A percentile compares a stretch with the other conserved stretches of the same genome.
These are phyloP conservation scores for Phytophthora sansomeana DNA, from an alignment of 352 stramenopile species.

Conservation along the genomic window DNA sequence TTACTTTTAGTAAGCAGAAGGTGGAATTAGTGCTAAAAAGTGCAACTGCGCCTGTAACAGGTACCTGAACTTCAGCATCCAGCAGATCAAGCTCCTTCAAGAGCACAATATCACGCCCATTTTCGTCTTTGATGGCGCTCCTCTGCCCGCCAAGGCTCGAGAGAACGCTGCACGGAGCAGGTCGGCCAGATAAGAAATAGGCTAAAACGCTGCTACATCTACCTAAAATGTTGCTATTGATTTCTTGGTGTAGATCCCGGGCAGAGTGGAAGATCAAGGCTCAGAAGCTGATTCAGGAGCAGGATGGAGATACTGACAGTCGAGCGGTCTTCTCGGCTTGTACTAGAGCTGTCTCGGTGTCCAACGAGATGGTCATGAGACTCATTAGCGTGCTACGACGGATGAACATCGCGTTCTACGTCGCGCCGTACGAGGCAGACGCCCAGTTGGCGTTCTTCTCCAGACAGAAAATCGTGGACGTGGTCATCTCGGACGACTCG, in stretches of 20 bases:
- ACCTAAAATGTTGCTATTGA: not conserved
- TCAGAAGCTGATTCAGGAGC: conserved; percentile 31
- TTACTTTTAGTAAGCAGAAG: conserved; percentile 17
- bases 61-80: conserved; percentile 90
- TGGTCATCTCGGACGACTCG: conserved; percentile 97
- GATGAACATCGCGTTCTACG: conserved; percentile 91
- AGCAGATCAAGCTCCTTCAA: conserved; percentile 90
- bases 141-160: conserved; percentile 88
- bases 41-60: conserved; percentile 31
- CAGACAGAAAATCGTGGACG: conserved; percentile 88
- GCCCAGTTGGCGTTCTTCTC: conserved; percentile 96
- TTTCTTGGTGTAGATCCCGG: conserved; percentile 35
- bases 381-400: conserved; percentile 67
- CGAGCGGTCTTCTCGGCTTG: conserved; percentile 41
- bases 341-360: conserved; percentile 65
- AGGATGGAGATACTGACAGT: conserved; percentile 31
- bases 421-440: conserved; percentile 98
- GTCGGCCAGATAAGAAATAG: conserved; percentile 24
- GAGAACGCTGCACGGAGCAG: conserved; percentile 60
- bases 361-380: conserved; percentile 80
- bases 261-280: conserved; percentile 56
- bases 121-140: conserved; percentile 95
- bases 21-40: conserved; percentile 37
- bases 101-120: conserved; percentile 85
- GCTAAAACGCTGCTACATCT: conserved; percentile 11